Conservation (phyloP, 768 basidiomycete species). For the Podaxis carcinomalis region DNA sequence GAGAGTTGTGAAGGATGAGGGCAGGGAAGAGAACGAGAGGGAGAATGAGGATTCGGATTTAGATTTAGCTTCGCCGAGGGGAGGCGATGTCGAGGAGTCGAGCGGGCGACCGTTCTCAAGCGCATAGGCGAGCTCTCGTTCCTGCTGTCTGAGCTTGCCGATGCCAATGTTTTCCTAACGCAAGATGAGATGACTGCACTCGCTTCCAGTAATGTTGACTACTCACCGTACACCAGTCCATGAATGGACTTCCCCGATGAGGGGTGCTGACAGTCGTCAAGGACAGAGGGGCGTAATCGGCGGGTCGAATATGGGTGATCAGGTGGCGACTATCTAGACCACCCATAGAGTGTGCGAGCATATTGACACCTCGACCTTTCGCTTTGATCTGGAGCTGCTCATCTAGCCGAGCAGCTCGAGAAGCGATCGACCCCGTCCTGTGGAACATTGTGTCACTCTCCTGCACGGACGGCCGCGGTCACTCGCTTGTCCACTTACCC, state of each 20-base stretch:
- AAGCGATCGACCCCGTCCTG: constrained; percentile 87
- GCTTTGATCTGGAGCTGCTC: constrained; percentile 62
- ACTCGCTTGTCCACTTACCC: constrained; percentile 50
- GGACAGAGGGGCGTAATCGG: constrained; percentile 79
- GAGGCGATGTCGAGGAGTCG: constrained; percentile 1
- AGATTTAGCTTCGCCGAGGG: constrained; percentile 10
- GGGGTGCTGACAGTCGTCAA: constrained; percentile 90
- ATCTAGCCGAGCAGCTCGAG: constrained; percentile 75
- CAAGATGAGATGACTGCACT: background rate
- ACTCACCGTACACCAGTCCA: constrained; percentile 96
- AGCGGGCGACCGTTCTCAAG: constrained; percentile 2
- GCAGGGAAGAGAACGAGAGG: constrained; percentile 60
- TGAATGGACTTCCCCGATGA: constrained; percentile 95
- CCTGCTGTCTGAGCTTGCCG: constrained; percentile 54
- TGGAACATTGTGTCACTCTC: background rate
- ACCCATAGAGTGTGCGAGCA: constrained; percentile 97
- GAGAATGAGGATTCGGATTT: constrained; percentile 31
- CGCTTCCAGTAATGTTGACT: background rate
- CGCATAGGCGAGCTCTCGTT: constrained; percentile 22
- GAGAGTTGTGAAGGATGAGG: constrained; percentile 82
- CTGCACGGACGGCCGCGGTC: background rate
- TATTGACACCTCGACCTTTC: constrained; percentile 79
- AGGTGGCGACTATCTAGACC: constrained; percentile 93
- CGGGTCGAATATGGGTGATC: constrained; percentile 80
- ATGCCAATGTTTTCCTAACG: constrained; percentile 85